phyloP scores from a whole-genome alignment of 768 basidiomycete genomes.

The Trametes cingulata region DNA sequence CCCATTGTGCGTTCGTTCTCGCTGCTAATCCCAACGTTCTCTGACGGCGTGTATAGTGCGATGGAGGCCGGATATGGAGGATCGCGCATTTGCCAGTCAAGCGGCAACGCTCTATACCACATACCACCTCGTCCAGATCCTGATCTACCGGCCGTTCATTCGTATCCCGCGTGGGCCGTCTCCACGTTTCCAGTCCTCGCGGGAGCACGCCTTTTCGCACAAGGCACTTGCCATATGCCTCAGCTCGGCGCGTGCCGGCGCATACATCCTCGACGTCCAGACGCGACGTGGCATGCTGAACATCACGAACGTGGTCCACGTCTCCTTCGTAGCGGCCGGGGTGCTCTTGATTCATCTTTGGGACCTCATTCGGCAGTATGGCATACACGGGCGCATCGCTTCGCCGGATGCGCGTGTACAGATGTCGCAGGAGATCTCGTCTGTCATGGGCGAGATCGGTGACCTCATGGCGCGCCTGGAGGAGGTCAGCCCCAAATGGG shows the following conservation, averaged over 20 bases:
- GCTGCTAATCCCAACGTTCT: background rate
- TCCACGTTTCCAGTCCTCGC: conserved; percentile 28
- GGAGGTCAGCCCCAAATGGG: conserved; percentile 22
- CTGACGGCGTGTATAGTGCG: conserved; percentile 29
- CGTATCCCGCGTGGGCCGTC: conserved; percentile 34
- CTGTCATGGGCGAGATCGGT: conserved; percentile 16
- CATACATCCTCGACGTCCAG: conserved; percentile 57
- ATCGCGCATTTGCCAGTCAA: conserved; percentile 42
- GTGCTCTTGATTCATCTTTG: conserved; percentile 59
- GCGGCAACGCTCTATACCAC: conserved; percentile 44
- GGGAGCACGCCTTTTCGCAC: conserved; percentile 57
- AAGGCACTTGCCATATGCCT: conserved; percentile 52
- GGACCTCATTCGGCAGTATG: conserved; percentile 38
- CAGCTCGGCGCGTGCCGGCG: conserved; percentile 60
- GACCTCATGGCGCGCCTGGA: conserved; percentile 21
- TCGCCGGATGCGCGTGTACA: conserved; percentile 10
- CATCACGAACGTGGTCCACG: conserved; percentile 35
- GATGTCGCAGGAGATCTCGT: conserved; percentile 11
- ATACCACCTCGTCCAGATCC: conserved; percentile 66
- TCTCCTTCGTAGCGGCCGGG: conserved; percentile 51
- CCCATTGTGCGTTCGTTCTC: conserved; percentile 27
- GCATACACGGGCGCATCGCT: background rate
- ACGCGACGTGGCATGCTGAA: conserved; percentile 38
- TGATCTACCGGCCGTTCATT: conserved; percentile 79
- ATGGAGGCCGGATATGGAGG: conserved; percentile 45